Conservation (phyloP, 2,329 filamentous ascomycete genomes). For the Aspergillus niger region DNA sequence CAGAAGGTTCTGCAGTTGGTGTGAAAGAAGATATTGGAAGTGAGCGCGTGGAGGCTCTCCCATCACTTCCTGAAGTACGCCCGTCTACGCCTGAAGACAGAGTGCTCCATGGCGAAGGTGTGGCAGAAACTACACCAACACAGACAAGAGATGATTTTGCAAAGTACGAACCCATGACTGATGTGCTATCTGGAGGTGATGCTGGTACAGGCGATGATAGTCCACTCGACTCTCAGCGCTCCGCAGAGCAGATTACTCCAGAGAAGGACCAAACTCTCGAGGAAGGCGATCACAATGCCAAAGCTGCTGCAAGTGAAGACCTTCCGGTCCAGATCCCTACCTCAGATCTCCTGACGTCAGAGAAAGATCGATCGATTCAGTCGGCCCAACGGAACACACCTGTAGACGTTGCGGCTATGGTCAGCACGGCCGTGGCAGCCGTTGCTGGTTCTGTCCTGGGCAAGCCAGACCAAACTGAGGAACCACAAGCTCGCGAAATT, state of each 20-base stretch:
- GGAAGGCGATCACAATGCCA: constrained; percentile 7
- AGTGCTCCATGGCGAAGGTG: constrained; percentile 15
- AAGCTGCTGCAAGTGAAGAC: constrained; percentile 1
- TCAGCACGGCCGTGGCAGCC: constrained; percentile 23
- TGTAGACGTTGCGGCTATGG: constrained; percentile 20
- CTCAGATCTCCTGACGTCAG: background rate
- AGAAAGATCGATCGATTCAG: background rate
- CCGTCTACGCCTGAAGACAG: constrained; percentile 23
- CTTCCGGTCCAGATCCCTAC: constrained; percentile 7
- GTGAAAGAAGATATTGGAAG: constrained; percentile 24
- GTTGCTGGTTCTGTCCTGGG: constrained; percentile 5
- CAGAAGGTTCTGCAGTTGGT: constrained; percentile 34
- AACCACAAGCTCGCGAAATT: background rate
- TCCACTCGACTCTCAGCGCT: background rate
- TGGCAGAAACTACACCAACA: constrained; percentile 15
- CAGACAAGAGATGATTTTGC: constrained; percentile 1
- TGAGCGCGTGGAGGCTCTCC: constrained; percentile 22
- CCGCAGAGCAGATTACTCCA: constrained; percentile 2
- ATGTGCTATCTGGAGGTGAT: constrained; percentile 17
- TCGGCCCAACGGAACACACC: background rate
- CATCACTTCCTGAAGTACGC: constrained; percentile 19
- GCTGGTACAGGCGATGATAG: constrained; percentile 8
- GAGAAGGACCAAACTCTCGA: background rate
- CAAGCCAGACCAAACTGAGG: constrained; percentile 9
- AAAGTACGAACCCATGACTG: background rate